Base-by-base conservation (phyloP, 108 stramenopile species). In the Discostella stelligeroides region DNA sequence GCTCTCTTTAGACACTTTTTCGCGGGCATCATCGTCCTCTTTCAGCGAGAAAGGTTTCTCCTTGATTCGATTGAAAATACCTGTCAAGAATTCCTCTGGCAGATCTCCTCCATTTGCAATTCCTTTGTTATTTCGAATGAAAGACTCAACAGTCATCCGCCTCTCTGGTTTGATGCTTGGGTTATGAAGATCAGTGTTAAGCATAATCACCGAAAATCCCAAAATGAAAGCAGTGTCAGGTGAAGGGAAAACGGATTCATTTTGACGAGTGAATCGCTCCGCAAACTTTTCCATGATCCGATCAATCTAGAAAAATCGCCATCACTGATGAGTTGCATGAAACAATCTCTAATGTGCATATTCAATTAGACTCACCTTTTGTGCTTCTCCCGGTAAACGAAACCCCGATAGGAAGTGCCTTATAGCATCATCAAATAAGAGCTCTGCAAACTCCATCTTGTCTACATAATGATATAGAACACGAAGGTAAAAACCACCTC, bases 221-320 rank as follows among this genome's bases (percentile, higher is more conserved):
- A 99, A 84, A 56, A 99, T 96, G 72, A 98, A 99, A 0, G 98
- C 98, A 40, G 97, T 97, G 79, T 99, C 99, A 15, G 98, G 98
- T 6, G 89, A 94, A 12, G 98, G 93, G 69, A 99, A 99, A 4
- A 96, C 94, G 20, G 86, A 83, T 9, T 66, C 62, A 80, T 97
- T 97, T 69, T 97, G 92, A 51, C 65, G 58, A 28, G 89, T 97
- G 79, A 88, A 99, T 24, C 87, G 84, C 75, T 98, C 98, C 9
- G 99, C 98, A 73, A 99, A 99, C 66, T 97, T 98, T 70, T 99
- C 99, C 98, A 99, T 99, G 48, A 99, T 99, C 37, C 99, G 92
- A 70, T 99, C 99, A 82, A 99, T 98, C 84, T 95, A 41, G 20
- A 43, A 30, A 10, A 48, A 12, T 10, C 1, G 15, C 24, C 18